Percentiles rank a stretch among this genome's conserved stretches.
Conservation (phyloP, 257 asterid genomes). For the Lantana camara region DNA sequence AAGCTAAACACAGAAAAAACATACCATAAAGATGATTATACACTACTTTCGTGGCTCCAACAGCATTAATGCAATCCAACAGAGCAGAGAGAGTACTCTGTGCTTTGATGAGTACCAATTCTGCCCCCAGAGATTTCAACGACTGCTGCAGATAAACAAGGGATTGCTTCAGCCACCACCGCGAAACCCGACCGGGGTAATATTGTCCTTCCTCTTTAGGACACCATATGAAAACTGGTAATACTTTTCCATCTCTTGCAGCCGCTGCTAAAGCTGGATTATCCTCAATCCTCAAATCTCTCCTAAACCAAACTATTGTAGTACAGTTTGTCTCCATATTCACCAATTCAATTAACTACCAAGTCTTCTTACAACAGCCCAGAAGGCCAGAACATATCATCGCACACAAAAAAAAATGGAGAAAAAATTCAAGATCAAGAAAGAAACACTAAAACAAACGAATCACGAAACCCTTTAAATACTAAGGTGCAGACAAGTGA, state of each 20-base stretch:
- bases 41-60: conserved; percentile 79
- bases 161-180: conserved; percentile 98
- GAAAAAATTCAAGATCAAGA: too few species aligned
- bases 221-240: conserved; percentile 90
- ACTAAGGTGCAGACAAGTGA: background rate
- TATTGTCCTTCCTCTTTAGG: conserved; percentile 84
- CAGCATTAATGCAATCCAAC: conserved; percentile 56
- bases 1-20: conserved; percentile 3
- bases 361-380: conserved; percentile 4
- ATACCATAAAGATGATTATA: conserved; percentile 88
- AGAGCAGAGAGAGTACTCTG: conserved; percentile 72
- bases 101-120: conserved; percentile 64
- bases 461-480: background rate
- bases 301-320: conserved; percentile 92
- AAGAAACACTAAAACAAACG: too few species aligned
- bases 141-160: conserved; percentile 73
- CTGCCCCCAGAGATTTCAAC: conserved; percentile 81
- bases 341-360: conserved; percentile 5
- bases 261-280: conserved; percentile 94
- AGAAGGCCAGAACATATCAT: too few species aligned
- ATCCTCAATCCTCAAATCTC: conserved; percentile 93
- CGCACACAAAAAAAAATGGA: too few species aligned
- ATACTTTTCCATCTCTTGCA: conserved; percentile 69
- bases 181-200: conserved; percentile 86
- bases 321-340: conserved; percentile 62